Conservation (phyloP, 2,329 filamentous ascomycete species). For the Triangularia verruculosa region DNA sequence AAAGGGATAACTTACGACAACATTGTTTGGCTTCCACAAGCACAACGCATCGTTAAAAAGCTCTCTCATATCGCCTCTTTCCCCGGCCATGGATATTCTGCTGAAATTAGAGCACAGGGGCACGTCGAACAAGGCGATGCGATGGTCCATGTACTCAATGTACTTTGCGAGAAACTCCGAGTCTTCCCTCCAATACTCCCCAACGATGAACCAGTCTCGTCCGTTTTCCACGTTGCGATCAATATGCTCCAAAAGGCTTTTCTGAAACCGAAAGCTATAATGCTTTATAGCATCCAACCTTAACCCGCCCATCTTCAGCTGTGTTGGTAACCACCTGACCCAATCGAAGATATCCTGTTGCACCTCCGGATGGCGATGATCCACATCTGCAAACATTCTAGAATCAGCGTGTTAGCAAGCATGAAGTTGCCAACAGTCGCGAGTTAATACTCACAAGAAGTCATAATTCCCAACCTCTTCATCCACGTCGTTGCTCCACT, state of each 20-base stretch:
- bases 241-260: constrained; percentile 31
- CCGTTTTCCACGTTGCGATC: constrained; percentile 32
- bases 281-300: constrained; percentile 38
- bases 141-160: constrained; percentile 53
- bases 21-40: constrained; percentile 48
- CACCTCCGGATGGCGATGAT: constrained; percentile 35
- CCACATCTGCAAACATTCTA: constrained; percentile 37
- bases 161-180: constrained; percentile 54
- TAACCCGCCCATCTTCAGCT: constrained; percentile 34
- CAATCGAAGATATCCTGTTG: constrained; percentile 32
- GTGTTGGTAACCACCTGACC: constrained; percentile 33
- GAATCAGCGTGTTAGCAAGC: too few species aligned
- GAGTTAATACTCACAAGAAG: constrained; percentile 37
- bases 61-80: constrained; percentile 42
- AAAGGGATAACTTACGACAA: constrained; percentile 46
- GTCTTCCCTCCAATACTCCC: constrained; percentile 67
- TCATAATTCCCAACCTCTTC: constrained; percentile 61
- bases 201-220: constrained; percentile 60
- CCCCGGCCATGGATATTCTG: constrained; percentile 45
- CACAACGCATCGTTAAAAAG: constrained; percentile 59
- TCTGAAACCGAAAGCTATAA: constrained; percentile 34
- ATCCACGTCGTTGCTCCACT: constrained; percentile 58
- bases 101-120: constrained; percentile 65
- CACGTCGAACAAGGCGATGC: constrained; percentile 60
- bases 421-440: too few species aligned